Base-by-base conservation (phyloP, 345 rosid species). In the Triadica sebifera region DNA sequence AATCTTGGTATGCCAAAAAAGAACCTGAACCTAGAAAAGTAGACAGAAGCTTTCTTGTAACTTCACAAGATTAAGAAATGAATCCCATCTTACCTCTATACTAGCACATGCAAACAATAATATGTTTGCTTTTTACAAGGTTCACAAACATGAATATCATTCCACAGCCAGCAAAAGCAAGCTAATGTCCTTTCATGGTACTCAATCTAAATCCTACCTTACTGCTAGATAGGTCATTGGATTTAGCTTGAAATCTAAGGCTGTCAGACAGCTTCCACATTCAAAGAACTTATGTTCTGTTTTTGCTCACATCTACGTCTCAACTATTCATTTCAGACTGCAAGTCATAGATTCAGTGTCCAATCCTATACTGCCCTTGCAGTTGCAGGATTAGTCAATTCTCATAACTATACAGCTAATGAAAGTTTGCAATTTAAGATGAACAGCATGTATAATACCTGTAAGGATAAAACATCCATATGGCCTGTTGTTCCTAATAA, bases 231-330 rank as follows among this genome's bases (percentile, higher is more conserved):
- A n/a, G 37, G 46, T 12, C 10, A 19, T 6, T 53, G 73, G 43
- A 39, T 69, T 37, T 69, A 53, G 52, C 46, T 60, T 12, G 16
- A 55, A 69, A 16, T 69, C 25, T 29, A 51, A 50, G 45, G 72
- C 47, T 51, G 45, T 50, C 34, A 13, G 61, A 15, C 55, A 67
- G 12, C 55, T 55, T 69, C 34, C 37, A 55, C 17, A 13, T 62
- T 53, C 47, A 37, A 52, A 52, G 62, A 13, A 55, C n/a, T 47
- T 8, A 22, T 60, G 37, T 60, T 3, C 38, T 46, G 25, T 15
- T 56, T 65, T 25, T 12, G 6, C 43, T 15, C 22, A 25, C 6
- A 3, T 41, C 43, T 45, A 41, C 20, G 9, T 65, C 15, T 52
- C 50, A 1, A 41, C 6, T 46, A 39, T 20, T 65, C 22, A 65